phyloP scores from a whole-genome alignment of 2,329 filamentous ascomycete species.

The Ophiostoma pallidulum region DNA sequence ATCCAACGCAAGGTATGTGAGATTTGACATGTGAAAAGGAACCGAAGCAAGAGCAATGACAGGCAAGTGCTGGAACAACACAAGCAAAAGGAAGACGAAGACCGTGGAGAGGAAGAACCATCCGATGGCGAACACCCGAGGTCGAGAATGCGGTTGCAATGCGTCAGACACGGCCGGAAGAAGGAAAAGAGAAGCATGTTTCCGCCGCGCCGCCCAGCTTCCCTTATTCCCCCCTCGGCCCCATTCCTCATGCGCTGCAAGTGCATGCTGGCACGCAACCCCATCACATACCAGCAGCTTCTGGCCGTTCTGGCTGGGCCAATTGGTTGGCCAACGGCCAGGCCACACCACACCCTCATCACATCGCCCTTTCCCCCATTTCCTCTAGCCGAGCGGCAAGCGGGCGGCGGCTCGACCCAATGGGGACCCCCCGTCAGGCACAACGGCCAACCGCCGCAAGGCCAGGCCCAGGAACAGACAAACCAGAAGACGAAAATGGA shows the following conservation, averaged over 20 bases:
- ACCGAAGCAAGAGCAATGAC: too few species aligned
- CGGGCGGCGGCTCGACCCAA: constrained; percentile 3
- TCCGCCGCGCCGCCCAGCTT: too few species aligned
- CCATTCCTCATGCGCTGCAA: not conserved
- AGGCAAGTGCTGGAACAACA: not conserved
- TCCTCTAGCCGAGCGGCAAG: constrained; percentile 9
- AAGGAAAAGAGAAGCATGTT: too few species aligned
- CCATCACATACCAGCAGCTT: too few species aligned
- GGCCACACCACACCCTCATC: constrained; percentile 1
- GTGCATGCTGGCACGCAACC: not conserved
- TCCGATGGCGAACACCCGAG: too few species aligned
- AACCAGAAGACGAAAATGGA: too few species aligned
- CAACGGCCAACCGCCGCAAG: too few species aligned
- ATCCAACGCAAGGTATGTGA: constrained; percentile 39
- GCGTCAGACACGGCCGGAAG: too few species aligned
- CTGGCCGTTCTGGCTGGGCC: not conserved
- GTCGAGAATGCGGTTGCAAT: too few species aligned
- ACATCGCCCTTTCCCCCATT: not conserved
- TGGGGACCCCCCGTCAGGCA: too few species aligned
- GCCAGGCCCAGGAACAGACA: not conserved
- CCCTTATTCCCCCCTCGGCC: not conserved
- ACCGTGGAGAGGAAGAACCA: too few species aligned
- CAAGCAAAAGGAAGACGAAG: not conserved
- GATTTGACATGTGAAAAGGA: constrained; percentile 1
- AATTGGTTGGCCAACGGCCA: constrained; percentile 1